phyloP scores from a whole-genome alignment of 2,329 filamentous ascomycete genomes.

The Arthrobotrys megalospora region DNA sequence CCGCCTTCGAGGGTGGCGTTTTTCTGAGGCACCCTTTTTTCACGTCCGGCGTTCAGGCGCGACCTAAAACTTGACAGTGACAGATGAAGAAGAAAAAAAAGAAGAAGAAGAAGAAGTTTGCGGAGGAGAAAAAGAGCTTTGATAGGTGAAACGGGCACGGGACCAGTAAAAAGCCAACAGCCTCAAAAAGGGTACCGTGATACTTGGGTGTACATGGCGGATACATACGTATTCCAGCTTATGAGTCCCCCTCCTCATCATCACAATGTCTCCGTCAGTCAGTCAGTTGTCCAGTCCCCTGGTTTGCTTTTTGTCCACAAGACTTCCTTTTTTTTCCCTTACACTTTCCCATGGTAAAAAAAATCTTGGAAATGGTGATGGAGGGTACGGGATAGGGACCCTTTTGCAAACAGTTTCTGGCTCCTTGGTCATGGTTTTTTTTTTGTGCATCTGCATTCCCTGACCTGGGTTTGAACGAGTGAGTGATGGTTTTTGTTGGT shows the following conservation, averaged over 20 bases:
- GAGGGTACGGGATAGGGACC: too few relatives aligned
- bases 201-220: constrained; percentile 15
- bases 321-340: neutral
- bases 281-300: neutral
- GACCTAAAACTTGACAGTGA: neutral
- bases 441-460: neutral
- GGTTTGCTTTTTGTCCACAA: constrained; percentile 14
- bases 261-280: neutral
- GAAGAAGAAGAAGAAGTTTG: constrained; percentile 3
- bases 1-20: constrained; percentile 19
- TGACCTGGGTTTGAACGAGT: too few relatives aligned
- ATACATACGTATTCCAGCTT: neutral
- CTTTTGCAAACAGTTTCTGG: neutral
- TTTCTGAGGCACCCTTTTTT: constrained; percentile 1
- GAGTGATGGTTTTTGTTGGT: constrained; percentile 2
- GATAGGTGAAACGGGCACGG: constrained; percentile 14
- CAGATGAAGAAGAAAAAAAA: too few relatives aligned
- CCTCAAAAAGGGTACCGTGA: constrained; percentile 14
- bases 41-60: neutral
- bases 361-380: neutral
- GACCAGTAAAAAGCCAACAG: neutral
- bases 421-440: constrained; percentile 1
- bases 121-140: neutral
- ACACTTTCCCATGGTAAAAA: neutral
- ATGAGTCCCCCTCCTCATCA: neutral